Conservation (phyloP, 305 asterid genomes). For the Solanum chacoense region DNA sequence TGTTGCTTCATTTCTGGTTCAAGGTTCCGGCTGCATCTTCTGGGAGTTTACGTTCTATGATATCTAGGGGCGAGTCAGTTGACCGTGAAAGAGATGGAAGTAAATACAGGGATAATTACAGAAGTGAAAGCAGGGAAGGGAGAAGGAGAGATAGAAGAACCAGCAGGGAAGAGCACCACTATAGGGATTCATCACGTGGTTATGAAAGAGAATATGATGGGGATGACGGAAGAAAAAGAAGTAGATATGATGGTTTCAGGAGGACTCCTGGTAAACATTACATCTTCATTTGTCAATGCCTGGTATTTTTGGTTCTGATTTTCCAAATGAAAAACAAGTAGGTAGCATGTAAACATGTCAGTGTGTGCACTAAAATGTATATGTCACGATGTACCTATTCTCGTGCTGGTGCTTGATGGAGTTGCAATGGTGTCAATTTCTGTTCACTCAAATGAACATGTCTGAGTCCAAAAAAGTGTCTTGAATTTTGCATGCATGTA, state of each 20-base stretch:
- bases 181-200: slow-evolving; percentile 43
- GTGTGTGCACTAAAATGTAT: not conserved
- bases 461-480: not conserved
- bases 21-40: slow-evolving; percentile 34
- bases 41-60: slow-evolving; percentile 40
- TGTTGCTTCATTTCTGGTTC: slow-evolving; percentile 8
- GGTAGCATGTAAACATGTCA: not conserved
- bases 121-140: slow-evolving; percentile 28
- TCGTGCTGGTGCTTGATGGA: not conserved
- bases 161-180: slow-evolving; percentile 43
- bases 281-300: not conserved
- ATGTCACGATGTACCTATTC: not conserved
- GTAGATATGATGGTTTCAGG: slow-evolving; percentile 45
- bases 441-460: not conserved
- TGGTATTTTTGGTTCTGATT: not conserved
- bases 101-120: slow-evolving; percentile 31
- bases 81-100: slow-evolving; percentile 41
- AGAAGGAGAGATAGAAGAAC: slow-evolving; percentile 36
- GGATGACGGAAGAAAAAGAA: slow-evolving; percentile 52
- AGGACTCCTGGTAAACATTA: slow-evolving; percentile 59
- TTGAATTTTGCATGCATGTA: not conserved
- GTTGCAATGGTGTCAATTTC: not conserved
- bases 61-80: slow-evolving; percentile 33
- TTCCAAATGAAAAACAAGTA: not conserved
- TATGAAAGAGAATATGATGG: slow-evolving; percentile 35